These are phyloP conservation scores for Scheffersomyces stambukii DNA, from an alignment of 1,139 yeast species.

Conservation along the genomic window DNA sequence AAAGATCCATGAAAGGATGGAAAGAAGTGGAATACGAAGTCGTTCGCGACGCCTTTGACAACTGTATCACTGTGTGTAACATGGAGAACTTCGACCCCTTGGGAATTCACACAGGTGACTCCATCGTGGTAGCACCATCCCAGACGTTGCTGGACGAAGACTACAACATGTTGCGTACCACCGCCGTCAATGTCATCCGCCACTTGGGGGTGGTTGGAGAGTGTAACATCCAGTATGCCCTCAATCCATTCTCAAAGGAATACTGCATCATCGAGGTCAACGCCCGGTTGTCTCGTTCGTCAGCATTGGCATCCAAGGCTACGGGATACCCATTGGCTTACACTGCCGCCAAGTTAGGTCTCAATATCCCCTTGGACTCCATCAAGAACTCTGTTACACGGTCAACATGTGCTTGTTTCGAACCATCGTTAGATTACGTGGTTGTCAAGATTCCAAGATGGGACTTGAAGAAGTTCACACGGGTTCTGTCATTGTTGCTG, in stretches of 20 bases:
- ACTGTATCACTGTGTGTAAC: constrained; percentile 98
- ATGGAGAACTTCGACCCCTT: constrained; percentile 99
- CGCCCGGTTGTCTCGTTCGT: constrained; percentile 94
- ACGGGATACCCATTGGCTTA: constrained; percentile 98
- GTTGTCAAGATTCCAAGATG: constrained; percentile 98
- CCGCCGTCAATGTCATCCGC: constrained; percentile 95
- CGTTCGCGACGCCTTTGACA: constrained; percentile 92
- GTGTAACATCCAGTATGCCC: constrained; percentile 96
- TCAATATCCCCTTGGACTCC: constrained; percentile 77
- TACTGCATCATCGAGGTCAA: constrained; percentile 97
- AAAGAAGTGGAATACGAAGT: constrained; percentile 98
- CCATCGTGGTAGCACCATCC: constrained; percentile 98
- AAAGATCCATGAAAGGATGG: constrained; percentile 97
- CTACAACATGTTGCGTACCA: constrained; percentile 95
- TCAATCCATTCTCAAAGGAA: constrained; percentile 92
- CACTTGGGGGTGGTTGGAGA: constrained; percentile 99
- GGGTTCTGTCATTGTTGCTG: constrained; percentile 9
- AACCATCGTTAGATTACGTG: constrained; percentile 94
- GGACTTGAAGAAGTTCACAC: constrained; percentile 83
- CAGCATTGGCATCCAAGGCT: constrained; percentile 97
- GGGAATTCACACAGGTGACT: constrained; percentile 98
- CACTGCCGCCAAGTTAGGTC: constrained; percentile 94
- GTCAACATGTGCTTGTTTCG: constrained; percentile 94
- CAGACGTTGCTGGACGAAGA: constrained; percentile 96
- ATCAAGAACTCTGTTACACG: constrained; percentile 95